Evolutionary conservation across 148 eudicot genomes (phyloP).

Genomic region (Dianthus caryophyllus): DNA sequence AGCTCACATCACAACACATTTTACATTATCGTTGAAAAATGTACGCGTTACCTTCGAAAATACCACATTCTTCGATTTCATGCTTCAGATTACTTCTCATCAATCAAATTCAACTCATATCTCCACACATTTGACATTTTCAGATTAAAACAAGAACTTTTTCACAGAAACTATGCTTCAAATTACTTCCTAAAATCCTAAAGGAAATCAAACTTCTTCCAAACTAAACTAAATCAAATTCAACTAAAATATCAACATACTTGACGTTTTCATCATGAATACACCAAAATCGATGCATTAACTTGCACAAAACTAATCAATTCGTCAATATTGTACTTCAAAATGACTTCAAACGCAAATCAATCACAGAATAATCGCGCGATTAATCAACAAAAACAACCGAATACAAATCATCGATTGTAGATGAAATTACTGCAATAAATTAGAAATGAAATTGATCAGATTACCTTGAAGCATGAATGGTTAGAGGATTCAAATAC

Average conservation of each 20-base stretch:
- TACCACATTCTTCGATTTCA: constrained; percentile 52
- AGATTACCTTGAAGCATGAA: constrained; percentile 20
- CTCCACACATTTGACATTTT: neutral
- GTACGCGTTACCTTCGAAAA: constrained; percentile 2
- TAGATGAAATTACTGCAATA: neutral
- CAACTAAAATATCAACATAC: neutral
- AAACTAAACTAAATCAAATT: constrained; percentile 6
- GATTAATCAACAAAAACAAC: neutral
- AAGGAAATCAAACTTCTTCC: neutral
- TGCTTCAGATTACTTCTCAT: neutral
- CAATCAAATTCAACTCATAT: constrained; percentile 4
- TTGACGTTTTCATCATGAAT: neutral
- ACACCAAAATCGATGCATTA: neutral
- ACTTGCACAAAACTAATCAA: neutral
- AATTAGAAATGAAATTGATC: constrained; percentile 13
- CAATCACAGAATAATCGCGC: neutral
- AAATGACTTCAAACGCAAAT: neutral
- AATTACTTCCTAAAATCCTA: neutral
- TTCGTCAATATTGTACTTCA: neutral
- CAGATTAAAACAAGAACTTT: neutral
- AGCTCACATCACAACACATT: neutral
- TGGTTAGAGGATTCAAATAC: neutral
- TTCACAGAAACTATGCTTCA: neutral
- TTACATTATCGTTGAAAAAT: constrained; percentile 1
- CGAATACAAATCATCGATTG: neutral